Evolutionary conservation across 805 yeast species (phyloP).

Genomic region (Starmerella floricola): DNA sequence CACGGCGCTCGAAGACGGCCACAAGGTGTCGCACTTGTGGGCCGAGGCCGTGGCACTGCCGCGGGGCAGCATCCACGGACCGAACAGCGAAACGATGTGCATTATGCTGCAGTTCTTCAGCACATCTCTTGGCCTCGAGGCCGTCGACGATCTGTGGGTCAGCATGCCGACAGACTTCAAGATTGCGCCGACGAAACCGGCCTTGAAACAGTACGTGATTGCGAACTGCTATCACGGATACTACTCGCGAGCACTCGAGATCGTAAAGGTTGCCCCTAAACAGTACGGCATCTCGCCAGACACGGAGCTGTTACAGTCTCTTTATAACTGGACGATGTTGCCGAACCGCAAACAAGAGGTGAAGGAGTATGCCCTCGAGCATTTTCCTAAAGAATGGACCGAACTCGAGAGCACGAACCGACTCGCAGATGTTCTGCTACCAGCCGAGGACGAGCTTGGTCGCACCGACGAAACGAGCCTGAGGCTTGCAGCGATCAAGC

Average conservation of each 20-base stretch:
- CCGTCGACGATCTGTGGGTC: slow-evolving; percentile 52
- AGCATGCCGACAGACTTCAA: slow-evolving; percentile 40
- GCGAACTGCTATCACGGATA: slow-evolving; percentile 61
- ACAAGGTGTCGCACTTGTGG: slow-evolving; percentile 48
- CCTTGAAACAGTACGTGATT: slow-evolving; percentile 49
- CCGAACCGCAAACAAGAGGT: slow-evolving; percentile 30
- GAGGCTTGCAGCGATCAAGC: slow-evolving; percentile 21
- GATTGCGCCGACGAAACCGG: slow-evolving; percentile 40
- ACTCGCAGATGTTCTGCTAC: slow-evolving; percentile 25
- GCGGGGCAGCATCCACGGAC: slow-evolving; percentile 32
- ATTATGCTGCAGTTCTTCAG: slow-evolving; percentile 57
- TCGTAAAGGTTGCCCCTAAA: slow-evolving; percentile 37
- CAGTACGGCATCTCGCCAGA: slow-evolving; percentile 23
- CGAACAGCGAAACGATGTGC: slow-evolving; percentile 51
- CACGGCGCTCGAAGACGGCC: slow-evolving; percentile 42
- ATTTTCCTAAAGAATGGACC: slow-evolving; percentile 32
- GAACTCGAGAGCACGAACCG: slow-evolving; percentile 27
- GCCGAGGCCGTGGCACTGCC: slow-evolving; percentile 46
- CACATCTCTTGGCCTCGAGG: slow-evolving; percentile 37
- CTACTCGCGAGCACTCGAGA: slow-evolving; percentile 42
- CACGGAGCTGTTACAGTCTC: slow-evolving; percentile 23
- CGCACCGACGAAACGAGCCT: slow-evolving; percentile 18
- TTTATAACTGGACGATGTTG: slow-evolving; percentile 37
- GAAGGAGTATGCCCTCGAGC: slow-evolving; percentile 32
- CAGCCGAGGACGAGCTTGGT: slow-evolving; percentile 28